phyloP scores from a whole-genome alignment of 2,329 filamentous ascomycete genomes.

The Fusarium transvaalense region DNA sequence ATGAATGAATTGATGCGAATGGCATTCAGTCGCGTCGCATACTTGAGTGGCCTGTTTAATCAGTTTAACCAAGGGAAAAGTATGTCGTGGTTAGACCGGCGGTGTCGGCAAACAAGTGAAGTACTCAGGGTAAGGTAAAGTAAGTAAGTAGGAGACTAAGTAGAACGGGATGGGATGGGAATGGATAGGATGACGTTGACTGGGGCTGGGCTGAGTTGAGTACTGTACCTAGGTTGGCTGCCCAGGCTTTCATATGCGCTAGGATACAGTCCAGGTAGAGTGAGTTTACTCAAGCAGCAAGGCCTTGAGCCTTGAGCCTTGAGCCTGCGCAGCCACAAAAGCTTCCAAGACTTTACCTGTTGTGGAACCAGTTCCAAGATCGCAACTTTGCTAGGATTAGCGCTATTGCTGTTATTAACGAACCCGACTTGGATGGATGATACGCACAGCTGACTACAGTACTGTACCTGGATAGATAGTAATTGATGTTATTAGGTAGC shows the following conservation, averaged over 20 bases:
- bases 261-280: slow-evolving; percentile 1
- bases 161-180: slow-evolving; percentile 41
- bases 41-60: slow-evolving; percentile 15
- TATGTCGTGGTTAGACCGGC: slow-evolving; percentile 32
- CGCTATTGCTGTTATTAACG: slow-evolving; percentile 1
- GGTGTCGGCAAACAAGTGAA: slow-evolving; percentile 29
- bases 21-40: slow-evolving; percentile 41
- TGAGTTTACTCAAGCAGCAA: slow-evolving; percentile 12
- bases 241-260: not conserved
- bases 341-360: slow-evolving; percentile 19
- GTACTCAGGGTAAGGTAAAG: slow-evolving; percentile 11
- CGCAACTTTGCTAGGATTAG: slow-evolving; percentile 9
- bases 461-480: no score
- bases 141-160: slow-evolving; percentile 1
- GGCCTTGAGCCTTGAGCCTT: no score
- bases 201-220: slow-evolving; percentile 36
- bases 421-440: not conserved
- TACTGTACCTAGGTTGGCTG: slow-evolving; percentile 19
- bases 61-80: not conserved
- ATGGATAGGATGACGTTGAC: slow-evolving; percentile 43
- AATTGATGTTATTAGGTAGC: no score
- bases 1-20: slow-evolving; percentile 16
- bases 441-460: not conserved
- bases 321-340: not conserved
- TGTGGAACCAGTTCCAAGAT: slow-evolving; percentile 14